Percentiles rank a stretch among this genome's conserved stretches.
Evolutionary conservation across 768 basidiomycete species (phyloP).

Genomic region (Mycena venus): DNA sequence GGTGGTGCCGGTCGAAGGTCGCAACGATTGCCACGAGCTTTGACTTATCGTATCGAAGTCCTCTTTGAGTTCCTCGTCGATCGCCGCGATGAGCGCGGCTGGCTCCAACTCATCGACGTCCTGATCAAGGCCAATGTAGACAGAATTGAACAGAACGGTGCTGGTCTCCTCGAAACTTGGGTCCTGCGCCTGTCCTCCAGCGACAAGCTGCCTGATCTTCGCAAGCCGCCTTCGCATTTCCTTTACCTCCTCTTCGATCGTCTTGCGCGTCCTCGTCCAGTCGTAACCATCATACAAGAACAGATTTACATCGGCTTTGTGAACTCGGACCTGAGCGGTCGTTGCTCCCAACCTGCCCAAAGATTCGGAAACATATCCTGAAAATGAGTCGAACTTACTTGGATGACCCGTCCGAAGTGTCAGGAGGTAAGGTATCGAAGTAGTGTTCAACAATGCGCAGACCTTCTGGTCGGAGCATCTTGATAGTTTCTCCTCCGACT

Average conservation of each 20-base stretch:
- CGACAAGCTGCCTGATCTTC: slow-evolving; percentile 92
- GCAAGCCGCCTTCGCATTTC: slow-evolving; percentile 89
- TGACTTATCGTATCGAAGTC: slow-evolving; percentile 81
- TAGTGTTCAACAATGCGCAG: slow-evolving; percentile 82
- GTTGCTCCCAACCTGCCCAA: slow-evolving; percentile 61
- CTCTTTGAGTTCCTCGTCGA: slow-evolving; percentile 90
- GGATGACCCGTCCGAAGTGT: slow-evolving; percentile 57
- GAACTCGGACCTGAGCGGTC: slow-evolving; percentile 65
- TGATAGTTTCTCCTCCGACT: slow-evolving; percentile 88
- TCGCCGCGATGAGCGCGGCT: slow-evolving; percentile 86
- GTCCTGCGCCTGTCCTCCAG: slow-evolving; percentile 89
- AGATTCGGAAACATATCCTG: slow-evolving; percentile 13
- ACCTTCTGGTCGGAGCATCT: slow-evolving; percentile 74
- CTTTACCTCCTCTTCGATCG: slow-evolving; percentile 90
- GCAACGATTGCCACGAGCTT: slow-evolving; percentile 93
- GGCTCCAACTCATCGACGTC: slow-evolving; percentile 83
- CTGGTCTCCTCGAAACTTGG: slow-evolving; percentile 79
- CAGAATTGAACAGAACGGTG: slow-evolving; percentile 90
- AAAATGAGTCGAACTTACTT: slow-evolving; percentile 53
- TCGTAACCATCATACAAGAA: slow-evolving; percentile 96
- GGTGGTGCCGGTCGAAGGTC: slow-evolving; percentile 61
- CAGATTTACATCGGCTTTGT: slow-evolving; percentile 73
- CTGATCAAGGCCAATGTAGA: slow-evolving; percentile 91
- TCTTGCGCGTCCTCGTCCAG: slow-evolving; percentile 87
- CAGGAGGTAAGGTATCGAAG: slow-evolving; percentile 75